Evolutionary conservation across 2,329 filamentous ascomycete genomes (phyloP), one percentile per base, ranked within the genome.

Genomic region (Pseudogymnoascus sp.): DNA sequence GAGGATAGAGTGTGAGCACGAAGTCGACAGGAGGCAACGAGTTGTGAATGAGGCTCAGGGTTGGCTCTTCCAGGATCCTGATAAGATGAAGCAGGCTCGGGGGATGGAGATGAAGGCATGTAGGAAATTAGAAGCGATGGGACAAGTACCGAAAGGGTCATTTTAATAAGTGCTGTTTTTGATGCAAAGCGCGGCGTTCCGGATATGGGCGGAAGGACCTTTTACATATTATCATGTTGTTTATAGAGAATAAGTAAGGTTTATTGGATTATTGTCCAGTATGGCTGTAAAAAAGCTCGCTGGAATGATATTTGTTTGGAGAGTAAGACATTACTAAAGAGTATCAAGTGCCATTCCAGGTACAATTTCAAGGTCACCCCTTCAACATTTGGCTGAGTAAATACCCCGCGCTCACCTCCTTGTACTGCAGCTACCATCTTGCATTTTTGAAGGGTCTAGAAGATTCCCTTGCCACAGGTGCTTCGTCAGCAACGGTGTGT

Each of bases 1-100:
- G 60, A 83, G 83, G 58, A 79, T 81, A 63, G 82, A 88, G 71
- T 99, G 94, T 76, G 88, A 93, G 66, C 79, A 79, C 62, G 92
- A 99, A 77, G 78, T 84, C 65, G 76, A 82, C 58, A 78, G 82
- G 65, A 67, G 63, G 67, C 77, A 81, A 64, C 77, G 81, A 60
- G 75, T 86, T 72, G 78, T 85, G 62, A 80, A 89, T 63, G 84
- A 89, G 62, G 87, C 87, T 1, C 82, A 85, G 67, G 87, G 88
- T 1, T 90, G 87, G 84, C 88, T 90, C 67, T 87, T 81, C 68
- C 80, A 80, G 5, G 87, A 91, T 68, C 76, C 82, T 64, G 81
- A 81, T 63, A 86, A 84, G 72, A 79, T 89, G 78, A 62, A 69
- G 14, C 64, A 63, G 28, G 72, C 72, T 2, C 77, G 81, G 64